Evolutionary conservation across 495 filamentous ascomycete genomes (phyloP), one percentile per base, ranked within the genome.

Genomic region (Parmelia sp.): DNA sequence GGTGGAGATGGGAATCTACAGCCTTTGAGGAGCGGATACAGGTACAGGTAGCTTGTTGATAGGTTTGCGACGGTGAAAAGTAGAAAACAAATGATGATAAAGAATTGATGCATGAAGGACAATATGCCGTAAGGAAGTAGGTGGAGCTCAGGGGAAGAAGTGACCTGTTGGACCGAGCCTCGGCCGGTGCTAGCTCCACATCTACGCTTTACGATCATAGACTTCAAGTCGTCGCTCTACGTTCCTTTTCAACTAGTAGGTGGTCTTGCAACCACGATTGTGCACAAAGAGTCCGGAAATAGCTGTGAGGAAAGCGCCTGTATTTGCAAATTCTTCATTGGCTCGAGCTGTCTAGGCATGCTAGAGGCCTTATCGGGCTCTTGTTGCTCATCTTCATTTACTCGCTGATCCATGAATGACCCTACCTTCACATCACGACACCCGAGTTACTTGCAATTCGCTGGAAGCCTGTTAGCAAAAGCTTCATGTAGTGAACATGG

Each of bases 401-500:
- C 33, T 25, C 12, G 10, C 21, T 36, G 27, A n/a, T 36, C 11
- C 27, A 19, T 23, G 68, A 72, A 69, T 60, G 65, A 51, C 68
- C 23, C 31, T 27, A 23, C 11, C 44, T 60, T 96, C 89, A 98
- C 93, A 98, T 98, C 77, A 97, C 94, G 72, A 98, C 94, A 86
- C 94, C 94, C 65, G 94, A 95, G 87, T 97, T 98, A 86, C 88
- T 92, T 76, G 94, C 94, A 80, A 97, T 98, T 96, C 94, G 94
- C 90, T 92, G 63, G 40, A 65, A 14, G 47, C 25, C n/a, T n/a
- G 62, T 70, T 62, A 71, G 55, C 59, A 35, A 9, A 31, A 35
- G 25, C 60, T 55, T 11, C 14, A 62, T 49, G 53, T 35, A 63
- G 14, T 51, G 57, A 21, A 15, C 21, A 57, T 45, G 42, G 55